A percentile compares a stretch with the other conserved stretches of the same genome.
Evolutionary conservation across 2,329 filamentous ascomycete genomes (phyloP).

Genomic region (Xylaria sp.): DNA sequence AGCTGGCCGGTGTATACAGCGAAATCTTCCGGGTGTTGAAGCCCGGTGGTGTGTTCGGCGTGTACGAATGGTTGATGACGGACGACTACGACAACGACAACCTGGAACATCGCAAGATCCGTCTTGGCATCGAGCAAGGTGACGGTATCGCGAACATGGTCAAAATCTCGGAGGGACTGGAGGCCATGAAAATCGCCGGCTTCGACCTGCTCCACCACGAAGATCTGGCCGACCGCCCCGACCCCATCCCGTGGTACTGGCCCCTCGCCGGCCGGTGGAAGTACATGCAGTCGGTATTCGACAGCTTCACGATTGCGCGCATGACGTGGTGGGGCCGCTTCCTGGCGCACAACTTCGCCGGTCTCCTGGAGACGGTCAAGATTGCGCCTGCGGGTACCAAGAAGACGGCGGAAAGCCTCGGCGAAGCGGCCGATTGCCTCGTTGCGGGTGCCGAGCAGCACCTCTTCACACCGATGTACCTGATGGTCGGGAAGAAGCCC

Average conservation of each 20-base stretch:
- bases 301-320: constrained; percentile 83
- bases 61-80: constrained; percentile 99
- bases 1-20: constrained; percentile 89
- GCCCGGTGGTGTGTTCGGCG: constrained; percentile 93
- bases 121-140: constrained; percentile 93
- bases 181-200: constrained; percentile 86
- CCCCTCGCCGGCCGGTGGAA: constrained; percentile 86
- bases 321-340: constrained; percentile 89
- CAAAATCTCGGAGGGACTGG: constrained; percentile 80
- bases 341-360: constrained; percentile 80
- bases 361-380: constrained; percentile 77
- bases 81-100: constrained; percentile 93
- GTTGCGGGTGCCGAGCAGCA: constrained; percentile 88
- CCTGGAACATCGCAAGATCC: constrained; percentile 86
- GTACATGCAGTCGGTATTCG: constrained; percentile 82
- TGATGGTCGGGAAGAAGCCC: constrained; percentile 94
- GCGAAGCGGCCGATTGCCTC: constrained; percentile 82
- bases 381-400: constrained; percentile 85
- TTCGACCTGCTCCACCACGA: constrained; percentile 87
- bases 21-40: constrained; percentile 96
- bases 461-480: constrained; percentile 98
- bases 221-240: constrained; percentile 82
- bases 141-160: constrained; percentile 99
- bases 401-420: constrained; percentile 94
- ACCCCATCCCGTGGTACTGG: constrained; percentile 92